A percentile compares a stretch with the other conserved stretches of the same genome.
These are phyloP conservation scores for Plectosphaerella plurivora DNA, from an alignment of 2,329 filamentous ascomycete species.

Conservation along the genomic window DNA sequence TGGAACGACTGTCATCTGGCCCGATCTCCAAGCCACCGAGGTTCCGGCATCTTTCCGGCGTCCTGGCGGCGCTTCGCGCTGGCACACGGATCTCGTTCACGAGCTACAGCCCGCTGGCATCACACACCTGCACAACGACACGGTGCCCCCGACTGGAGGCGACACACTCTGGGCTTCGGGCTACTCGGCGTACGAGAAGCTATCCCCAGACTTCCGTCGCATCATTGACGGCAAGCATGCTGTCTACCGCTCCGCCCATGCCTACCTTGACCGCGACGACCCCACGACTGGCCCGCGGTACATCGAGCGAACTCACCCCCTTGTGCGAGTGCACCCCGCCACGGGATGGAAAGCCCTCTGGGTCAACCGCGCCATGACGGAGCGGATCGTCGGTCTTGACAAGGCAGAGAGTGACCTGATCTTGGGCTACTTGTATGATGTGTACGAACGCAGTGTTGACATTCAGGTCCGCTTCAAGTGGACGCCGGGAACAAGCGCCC, in stretches of 20 bases:
- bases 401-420: constrained; percentile 65
- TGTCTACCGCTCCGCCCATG: constrained; percentile 62
- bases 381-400: constrained; percentile 64
- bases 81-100: constrained; percentile 69
- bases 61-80: constrained; percentile 62
- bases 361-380: constrained; percentile 68
- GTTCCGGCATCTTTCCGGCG: constrained; percentile 56
- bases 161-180: constrained; percentile 71
- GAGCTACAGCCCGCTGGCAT: constrained; percentile 67
- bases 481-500: constrained; percentile 60
- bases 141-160: constrained; percentile 59
- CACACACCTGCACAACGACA: constrained; percentile 67
- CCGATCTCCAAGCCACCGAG: constrained; percentile 61
- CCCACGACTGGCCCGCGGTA: constrained; percentile 58
- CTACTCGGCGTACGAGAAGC: constrained; percentile 69
- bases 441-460: constrained; percentile 66
- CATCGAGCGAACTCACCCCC: constrained; percentile 63
- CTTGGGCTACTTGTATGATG: constrained; percentile 61
- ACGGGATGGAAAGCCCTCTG: constrained; percentile 72
- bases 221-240: constrained; percentile 65
- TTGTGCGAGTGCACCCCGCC: constrained; percentile 67
- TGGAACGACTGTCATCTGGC: constrained; percentile 67
- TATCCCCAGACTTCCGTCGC: constrained; percentile 64
- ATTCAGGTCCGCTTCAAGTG: constrained; percentile 70
- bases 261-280: constrained; percentile 61